phyloP scores from a whole-genome alignment of 2,329 filamentous ascomycete genomes.

The Colletotrichum salicis region DNA sequence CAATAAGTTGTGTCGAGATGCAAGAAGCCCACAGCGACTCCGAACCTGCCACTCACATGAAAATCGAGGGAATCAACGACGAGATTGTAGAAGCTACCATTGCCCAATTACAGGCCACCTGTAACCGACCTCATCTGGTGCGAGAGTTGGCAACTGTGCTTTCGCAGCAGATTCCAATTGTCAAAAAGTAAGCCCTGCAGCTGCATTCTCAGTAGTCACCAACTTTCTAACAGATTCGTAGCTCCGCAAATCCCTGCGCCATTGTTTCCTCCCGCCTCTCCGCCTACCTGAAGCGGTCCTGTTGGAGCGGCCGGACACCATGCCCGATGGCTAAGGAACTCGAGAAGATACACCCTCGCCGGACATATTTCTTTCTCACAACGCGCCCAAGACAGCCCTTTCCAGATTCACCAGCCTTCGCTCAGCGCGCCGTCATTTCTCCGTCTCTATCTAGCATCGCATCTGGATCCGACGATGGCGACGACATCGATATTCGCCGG shows the following conservation, averaged over 20 bases:
- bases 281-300: slow-evolving; percentile 87
- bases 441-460: slow-evolving; percentile 80
- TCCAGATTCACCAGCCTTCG: slow-evolving; percentile 56
- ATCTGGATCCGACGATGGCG: slow-evolving; percentile 65
- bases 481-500: slow-evolving; percentile 77
- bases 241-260: slow-evolving; percentile 94
- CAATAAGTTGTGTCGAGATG: background rate
- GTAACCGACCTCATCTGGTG: slow-evolving; percentile 91
- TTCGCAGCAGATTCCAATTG: slow-evolving; percentile 78
- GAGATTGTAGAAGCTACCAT: slow-evolving; percentile 95
- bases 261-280: slow-evolving; percentile 94
- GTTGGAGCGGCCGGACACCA: slow-evolving; percentile 79
- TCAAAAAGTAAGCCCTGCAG: slow-evolving; percentile 80
- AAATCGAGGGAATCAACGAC: slow-evolving; percentile 88
- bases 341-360: slow-evolving; percentile 89
- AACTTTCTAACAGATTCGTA: slow-evolving; percentile 51
- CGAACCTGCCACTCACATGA: slow-evolving; percentile 42
- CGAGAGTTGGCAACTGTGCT: slow-evolving; percentile 90
- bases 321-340: slow-evolving; percentile 95
- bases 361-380: slow-evolving; percentile 96
- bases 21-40: background rate
- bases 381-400: slow-evolving; percentile 87
- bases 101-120: slow-evolving; percentile 86
- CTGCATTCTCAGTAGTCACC: slow-evolving; percentile 12
- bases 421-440: slow-evolving; percentile 73